Conservation (phyloP, 768 basidiomycete species). For the Brasilioporus rufonigricans region DNA sequence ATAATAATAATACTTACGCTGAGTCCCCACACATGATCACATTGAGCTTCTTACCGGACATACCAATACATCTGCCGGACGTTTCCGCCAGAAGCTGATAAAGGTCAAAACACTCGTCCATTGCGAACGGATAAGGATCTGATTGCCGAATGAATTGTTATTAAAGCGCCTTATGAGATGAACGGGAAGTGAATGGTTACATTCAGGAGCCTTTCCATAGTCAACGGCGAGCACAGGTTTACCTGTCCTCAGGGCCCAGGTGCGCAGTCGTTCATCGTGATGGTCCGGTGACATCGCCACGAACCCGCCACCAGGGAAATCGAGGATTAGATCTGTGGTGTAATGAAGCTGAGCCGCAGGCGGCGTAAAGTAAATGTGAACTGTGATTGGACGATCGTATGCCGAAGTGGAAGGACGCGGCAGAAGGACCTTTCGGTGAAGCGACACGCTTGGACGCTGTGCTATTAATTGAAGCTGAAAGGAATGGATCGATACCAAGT, state of each 20-base stretch:
- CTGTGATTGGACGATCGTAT: constrained; percentile 80
- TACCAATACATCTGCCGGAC: constrained; percentile 77
- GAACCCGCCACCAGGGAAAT: constrained; percentile 96
- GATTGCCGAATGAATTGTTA: constrained; percentile 2
- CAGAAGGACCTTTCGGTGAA: constrained; percentile 76
- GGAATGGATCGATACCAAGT: constrained; percentile 5
- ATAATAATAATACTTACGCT: constrained; percentile 62
- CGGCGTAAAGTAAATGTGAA: constrained; percentile 78
- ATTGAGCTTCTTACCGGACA: constrained; percentile 78
- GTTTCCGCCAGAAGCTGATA: constrained; percentile 82
- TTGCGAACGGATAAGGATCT: constrained; percentile 98
- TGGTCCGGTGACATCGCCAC: constrained; percentile 95
- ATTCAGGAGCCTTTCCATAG: constrained; percentile 97
- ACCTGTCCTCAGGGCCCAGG: constrained; percentile 79
- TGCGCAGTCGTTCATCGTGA: constrained; percentile 89
- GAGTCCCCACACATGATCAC: constrained; percentile 90
- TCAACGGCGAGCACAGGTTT: constrained; percentile 84
- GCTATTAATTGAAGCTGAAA: constrained; percentile 61
- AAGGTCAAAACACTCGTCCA: constrained; percentile 91
- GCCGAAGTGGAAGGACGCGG: constrained; percentile 75
- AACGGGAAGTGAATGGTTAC: constrained; percentile 41
- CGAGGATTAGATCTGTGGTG: constrained; percentile 80
- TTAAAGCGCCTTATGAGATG: constrained; percentile 1
- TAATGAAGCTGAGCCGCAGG: constrained; percentile 60
- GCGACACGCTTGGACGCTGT: constrained; percentile 56